Evolutionary conservation across 2,329 filamentous ascomycete species (phyloP).

Genomic region (Venturia nashicola): DNA sequence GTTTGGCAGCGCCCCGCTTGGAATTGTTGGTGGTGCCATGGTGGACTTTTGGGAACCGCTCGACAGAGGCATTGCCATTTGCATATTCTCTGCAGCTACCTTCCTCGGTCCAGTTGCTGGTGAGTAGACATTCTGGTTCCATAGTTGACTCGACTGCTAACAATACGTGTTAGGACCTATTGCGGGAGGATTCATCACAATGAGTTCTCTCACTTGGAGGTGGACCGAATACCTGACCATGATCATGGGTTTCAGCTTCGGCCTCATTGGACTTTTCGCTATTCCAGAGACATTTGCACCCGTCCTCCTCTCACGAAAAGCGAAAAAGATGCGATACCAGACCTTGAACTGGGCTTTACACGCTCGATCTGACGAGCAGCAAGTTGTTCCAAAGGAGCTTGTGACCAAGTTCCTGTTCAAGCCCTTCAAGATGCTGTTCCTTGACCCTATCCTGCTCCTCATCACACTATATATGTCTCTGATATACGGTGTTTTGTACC

Average conservation of each 20-base stretch:
- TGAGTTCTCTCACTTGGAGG: conserved; percentile 40
- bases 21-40: conserved; percentile 37
- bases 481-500: conserved; percentile 32
- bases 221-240: conserved; percentile 45
- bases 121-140: not conserved
- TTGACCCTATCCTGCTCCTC: conserved; percentile 35
- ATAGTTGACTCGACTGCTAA: conserved; percentile 13
- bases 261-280: conserved; percentile 31
- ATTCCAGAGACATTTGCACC: conserved; percentile 40
- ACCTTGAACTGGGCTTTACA: conserved; percentile 37
- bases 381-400: conserved; percentile 26
- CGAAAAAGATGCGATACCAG: conserved; percentile 33
- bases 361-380: conserved; percentile 31
- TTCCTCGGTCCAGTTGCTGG: conserved; percentile 32
- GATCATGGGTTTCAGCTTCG: conserved; percentile 28
- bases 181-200: conserved; percentile 37
- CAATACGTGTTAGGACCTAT: conserved; percentile 27
- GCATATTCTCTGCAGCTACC: conserved; percentile 30
- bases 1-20: conserved; percentile 39
- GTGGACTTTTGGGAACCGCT: conserved; percentile 38
- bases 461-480: conserved; percentile 32
- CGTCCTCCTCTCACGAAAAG: conserved; percentile 36
- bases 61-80: conserved; percentile 33
- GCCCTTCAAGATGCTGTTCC: conserved; percentile 33
- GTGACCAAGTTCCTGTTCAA: conserved; percentile 32